phyloP scores from a whole-genome alignment of 352 stramenopile genomes.

The Thalassiosira sp. region DNA sequence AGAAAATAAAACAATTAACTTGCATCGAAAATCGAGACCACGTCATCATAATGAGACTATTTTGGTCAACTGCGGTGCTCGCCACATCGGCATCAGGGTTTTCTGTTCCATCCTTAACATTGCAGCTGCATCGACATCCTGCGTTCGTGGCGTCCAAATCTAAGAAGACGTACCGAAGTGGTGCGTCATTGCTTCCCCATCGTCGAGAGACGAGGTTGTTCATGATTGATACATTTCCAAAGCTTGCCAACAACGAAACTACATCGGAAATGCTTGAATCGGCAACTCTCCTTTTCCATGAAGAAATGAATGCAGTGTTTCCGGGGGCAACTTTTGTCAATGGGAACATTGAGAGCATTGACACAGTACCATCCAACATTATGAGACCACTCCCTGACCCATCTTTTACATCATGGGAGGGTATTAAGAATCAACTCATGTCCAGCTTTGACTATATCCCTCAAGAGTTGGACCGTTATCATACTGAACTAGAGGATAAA shows the following conservation, averaged over 20 bases:
- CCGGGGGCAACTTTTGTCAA: constrained; percentile 20
- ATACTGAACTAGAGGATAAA: constrained; percentile 53
- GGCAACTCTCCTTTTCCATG: background rate
- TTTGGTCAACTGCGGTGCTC: constrained; percentile 15
- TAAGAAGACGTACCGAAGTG: background rate
- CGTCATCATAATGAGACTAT: constrained; percentile 21
- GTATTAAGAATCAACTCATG: constrained; percentile 48
- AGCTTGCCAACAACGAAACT: constrained; percentile 14
- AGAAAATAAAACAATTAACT: too few relatives aligned
- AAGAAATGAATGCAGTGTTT: constrained; percentile 31
- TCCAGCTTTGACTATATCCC: constrained; percentile 62
- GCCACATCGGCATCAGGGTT: constrained; percentile 9
- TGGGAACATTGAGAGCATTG: constrained; percentile 8
- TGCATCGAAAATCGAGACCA: background rate
- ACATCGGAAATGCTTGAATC: constrained; percentile 2
- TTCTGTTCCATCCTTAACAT: background rate
- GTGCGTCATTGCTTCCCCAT: background rate
- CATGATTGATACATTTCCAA: background rate
- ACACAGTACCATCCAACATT: constrained; percentile 5
- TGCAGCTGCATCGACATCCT: background rate
- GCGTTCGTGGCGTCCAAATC: constrained; percentile 9
- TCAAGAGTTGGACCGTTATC: constrained; percentile 54
- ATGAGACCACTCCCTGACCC: constrained; percentile 38
- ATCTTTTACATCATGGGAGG: constrained; percentile 21
- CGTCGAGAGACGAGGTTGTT: background rate